Conservation (phyloP, 2,329 filamentous ascomycete genomes). For the Venturia oleaginea region DNA sequence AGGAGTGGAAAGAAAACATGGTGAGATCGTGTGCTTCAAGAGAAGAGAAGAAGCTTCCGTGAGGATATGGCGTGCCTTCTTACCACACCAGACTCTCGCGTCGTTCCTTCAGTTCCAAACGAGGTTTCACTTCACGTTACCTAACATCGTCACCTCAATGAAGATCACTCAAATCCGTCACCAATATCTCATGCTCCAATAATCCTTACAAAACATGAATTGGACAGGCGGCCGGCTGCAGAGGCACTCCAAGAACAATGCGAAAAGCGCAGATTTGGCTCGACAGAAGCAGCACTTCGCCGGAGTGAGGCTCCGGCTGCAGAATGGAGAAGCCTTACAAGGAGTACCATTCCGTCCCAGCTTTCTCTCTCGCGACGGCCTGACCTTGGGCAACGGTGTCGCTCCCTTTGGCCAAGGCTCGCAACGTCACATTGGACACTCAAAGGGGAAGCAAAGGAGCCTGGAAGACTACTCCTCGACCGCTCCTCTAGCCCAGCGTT, state of each 20-base stretch:
- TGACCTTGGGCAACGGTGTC: not conserved
- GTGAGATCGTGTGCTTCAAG: too few relatives aligned
- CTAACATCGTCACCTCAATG: not conserved
- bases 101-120: not conserved
- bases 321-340: constrained; percentile 18
- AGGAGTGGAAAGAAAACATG: not conserved
- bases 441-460: not conserved
- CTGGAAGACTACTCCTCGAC: constrained; percentile 3
- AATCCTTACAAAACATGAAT: constrained; percentile 30
- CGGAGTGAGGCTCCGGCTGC: constrained; percentile 27
- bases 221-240: constrained; percentile 40
- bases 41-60: too few relatives aligned
- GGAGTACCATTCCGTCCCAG: constrained; percentile 21
- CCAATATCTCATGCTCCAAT: not conserved
- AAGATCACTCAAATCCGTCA: not conserved
- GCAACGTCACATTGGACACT: not conserved
- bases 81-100: too few relatives aligned
- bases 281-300: constrained; percentile 41
- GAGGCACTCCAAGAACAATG: constrained; percentile 27
- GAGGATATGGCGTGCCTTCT: too few relatives aligned
- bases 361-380: constrained; percentile 17
- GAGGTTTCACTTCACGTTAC: not conserved
- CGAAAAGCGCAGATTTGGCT: constrained; percentile 25
- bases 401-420: not conserved
- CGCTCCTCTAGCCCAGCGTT: constrained; percentile 3